Percentiles rank a stretch among this genome's conserved stretches.
These are phyloP conservation scores for Aegilops speltoides DNA, from an alignment of 176 grass and related monocot species.

Conservation along the genomic window DNA sequence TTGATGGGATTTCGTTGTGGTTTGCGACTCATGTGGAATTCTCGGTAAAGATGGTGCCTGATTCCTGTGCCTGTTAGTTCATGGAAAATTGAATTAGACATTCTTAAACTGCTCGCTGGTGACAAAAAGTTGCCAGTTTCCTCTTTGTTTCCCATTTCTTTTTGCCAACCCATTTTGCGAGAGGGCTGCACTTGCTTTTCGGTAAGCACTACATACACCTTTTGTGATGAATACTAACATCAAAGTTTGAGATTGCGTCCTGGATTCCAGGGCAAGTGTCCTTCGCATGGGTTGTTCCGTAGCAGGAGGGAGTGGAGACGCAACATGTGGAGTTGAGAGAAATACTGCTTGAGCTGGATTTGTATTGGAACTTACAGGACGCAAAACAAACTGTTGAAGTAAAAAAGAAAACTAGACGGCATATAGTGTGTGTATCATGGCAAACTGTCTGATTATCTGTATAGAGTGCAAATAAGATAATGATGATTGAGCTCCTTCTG, in stretches of 20 bases:
- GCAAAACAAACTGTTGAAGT: neutral
- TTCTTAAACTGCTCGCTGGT: neutral
- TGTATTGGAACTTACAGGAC: neutral
- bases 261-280: neutral
- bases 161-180: too few relatives aligned
- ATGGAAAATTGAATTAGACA: too few relatives aligned
- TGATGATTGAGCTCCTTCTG: neutral
- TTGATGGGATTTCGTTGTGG: neutral
- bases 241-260: neutral
- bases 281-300: neutral
- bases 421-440: neutral
- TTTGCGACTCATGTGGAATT: neutral
- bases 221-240: neutral
- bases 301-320: neutral
- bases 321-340: neutral
- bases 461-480: neutral
- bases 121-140: neutral
- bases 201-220: too few relatives aligned
- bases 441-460: neutral
- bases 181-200: too few relatives aligned
- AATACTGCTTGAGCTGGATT: neutral
- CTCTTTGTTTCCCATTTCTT: neutral
- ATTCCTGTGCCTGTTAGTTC: neutral
- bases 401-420: too few relatives aligned
- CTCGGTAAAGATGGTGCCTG: neutral